A percentile compares a stretch with the other conserved stretches of the same genome.
Evolutionary conservation across 202 grass and related monocot species (phyloP).

Genomic region (Zizania palustris): DNA sequence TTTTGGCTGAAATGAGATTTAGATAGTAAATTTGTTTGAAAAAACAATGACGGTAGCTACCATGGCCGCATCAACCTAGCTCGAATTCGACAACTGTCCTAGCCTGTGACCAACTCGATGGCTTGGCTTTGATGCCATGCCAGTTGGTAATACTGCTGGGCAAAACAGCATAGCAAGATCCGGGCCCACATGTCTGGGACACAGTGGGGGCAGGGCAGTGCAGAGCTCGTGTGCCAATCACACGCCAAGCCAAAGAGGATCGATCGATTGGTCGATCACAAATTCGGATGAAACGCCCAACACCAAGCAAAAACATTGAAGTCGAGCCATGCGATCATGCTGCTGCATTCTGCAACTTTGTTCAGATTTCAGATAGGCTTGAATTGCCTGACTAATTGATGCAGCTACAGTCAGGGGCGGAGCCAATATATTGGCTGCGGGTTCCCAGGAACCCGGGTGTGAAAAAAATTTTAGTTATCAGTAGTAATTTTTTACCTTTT

Average conservation of each 20-base stretch:
- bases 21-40: too few relatives aligned
- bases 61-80: conserved; percentile 39
- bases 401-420: too few relatives aligned
- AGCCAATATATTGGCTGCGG: too few relatives aligned
- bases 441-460: too few relatives aligned
- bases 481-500: too few relatives aligned
- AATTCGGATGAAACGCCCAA: conserved; percentile 25
- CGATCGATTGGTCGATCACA: not conserved
- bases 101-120: conserved; percentile 50
- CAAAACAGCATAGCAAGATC: conserved; percentile 19
- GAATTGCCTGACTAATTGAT: too few relatives aligned
- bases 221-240: conserved; percentile 32
- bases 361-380: not conserved
- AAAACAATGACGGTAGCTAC: not conserved
- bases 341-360: conserved; percentile 6
- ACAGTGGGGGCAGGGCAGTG: not conserved
- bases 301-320: not conserved
- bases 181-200: conserved; percentile 17
- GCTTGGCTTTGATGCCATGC: conserved; percentile 42
- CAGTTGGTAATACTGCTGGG: conserved; percentile 45
- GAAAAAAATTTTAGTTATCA: too few relatives aligned
- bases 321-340: conserved; percentile 3
- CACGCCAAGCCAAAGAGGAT: conserved; percentile 10
- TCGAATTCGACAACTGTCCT: conserved; percentile 56
- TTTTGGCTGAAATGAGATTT: too few relatives aligned